Conservation (phyloP, 2,329 filamentous ascomycete genomes). For the Colletotrichum sp. region DNA sequence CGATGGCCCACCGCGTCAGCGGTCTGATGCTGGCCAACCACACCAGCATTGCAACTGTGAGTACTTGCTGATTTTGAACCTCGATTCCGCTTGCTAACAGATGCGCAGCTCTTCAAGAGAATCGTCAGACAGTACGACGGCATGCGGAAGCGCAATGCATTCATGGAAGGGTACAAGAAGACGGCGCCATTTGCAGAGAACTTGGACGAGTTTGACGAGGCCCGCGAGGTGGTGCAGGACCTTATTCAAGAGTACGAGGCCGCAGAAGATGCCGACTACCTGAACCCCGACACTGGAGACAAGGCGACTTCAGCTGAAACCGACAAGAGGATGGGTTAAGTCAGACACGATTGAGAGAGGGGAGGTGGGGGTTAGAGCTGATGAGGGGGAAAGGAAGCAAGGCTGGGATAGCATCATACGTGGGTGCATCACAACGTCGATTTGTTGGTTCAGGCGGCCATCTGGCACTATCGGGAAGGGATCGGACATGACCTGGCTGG, state of each 20-base stretch:
- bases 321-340: constrained; percentile 53
- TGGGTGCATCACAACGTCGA: background rate
- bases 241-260: constrained; percentile 95
- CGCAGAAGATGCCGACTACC: constrained; percentile 87
- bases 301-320: constrained; percentile 57
- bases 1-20: constrained; percentile 91
- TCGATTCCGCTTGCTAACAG: background rate
- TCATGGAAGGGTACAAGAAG: constrained; percentile 95
- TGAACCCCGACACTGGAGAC: constrained; percentile 73
- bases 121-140: constrained; percentile 93
- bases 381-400: background rate
- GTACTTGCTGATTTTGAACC: constrained; percentile 27
- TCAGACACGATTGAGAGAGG: background rate
- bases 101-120: constrained; percentile 79
- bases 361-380: background rate
- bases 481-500: constrained; percentile 2
- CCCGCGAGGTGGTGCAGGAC: constrained; percentile 88
- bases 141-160: constrained; percentile 95
- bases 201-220: constrained; percentile 93
- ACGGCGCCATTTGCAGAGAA: constrained; percentile 93
- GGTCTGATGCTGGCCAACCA: constrained; percentile 98
- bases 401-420: background rate
- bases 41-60: constrained; percentile 89
- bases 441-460: background rate
- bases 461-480: background rate